Base-by-base conservation (phyloP, 2,329 filamentous ascomycete species). In the Aureobasidium vineae region DNA sequence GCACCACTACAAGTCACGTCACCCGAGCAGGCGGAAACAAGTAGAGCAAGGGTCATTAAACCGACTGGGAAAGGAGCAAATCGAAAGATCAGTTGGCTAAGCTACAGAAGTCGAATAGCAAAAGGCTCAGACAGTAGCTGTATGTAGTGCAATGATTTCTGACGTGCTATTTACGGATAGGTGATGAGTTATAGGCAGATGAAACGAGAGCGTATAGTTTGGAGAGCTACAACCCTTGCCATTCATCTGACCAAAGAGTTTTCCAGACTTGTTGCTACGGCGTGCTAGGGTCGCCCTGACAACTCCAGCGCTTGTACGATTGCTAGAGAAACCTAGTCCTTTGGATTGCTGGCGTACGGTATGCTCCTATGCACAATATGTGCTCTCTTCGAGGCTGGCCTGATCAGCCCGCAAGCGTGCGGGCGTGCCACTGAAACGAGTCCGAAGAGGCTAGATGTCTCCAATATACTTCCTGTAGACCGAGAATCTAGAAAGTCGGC, bases 1-100 rank as follows among this genome's bases (percentile, higher is more conserved):
- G 66, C 16, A 57, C 59, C n/a, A 43, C 33, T 28, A 67, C 57
- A n/a, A 50, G 50, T 21, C 50, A 54, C 50, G 50, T 54, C 31
- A 36, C 50, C 26, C 26, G 50, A 23, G 50, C 50, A 36, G 31
- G 50, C 28, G 50, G 50, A 10, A 54, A 21, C 50, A 54, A 54
- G 50, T 54, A 23, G 23, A 38, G 13, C n/a, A 38, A 45, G 43
- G 21, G 28, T 54, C 50, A 54, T 16, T 33, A 36, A 15, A 31
- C 49, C n/a, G 49, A 31, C 15, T 52, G 49, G 49, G n/a, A 52
- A 28, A 31, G 26, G 49, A 28, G 45, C 45, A 28, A 49, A 49
- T 49, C 49, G 15, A 52, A 52, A 7, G 19, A 19, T 19, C 26
- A 52, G 49, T 33, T 21, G 28, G 8, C 49, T 16, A 52, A 52